phyloP scores from a whole-genome alignment of 2,329 filamentous ascomycete species.

The Pseudogymnoascus sp. region DNA sequence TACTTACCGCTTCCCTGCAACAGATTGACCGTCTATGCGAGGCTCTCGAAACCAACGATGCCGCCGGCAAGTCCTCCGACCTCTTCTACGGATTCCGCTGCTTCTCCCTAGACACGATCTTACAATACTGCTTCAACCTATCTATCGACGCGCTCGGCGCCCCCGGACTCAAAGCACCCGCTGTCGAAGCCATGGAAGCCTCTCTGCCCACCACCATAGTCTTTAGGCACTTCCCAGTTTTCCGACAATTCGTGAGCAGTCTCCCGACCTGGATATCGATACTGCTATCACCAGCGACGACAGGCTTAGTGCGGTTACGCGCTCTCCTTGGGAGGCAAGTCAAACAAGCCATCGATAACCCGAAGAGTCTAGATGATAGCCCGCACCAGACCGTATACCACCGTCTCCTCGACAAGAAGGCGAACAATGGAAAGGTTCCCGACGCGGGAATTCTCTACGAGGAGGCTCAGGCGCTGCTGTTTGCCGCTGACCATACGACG shows the following conservation, averaged over 20 bases:
- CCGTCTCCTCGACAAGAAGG: constrained; percentile 24
- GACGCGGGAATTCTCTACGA: constrained; percentile 28
- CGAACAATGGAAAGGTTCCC: constrained; percentile 21
- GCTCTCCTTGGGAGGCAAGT: constrained; percentile 20
- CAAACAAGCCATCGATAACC: constrained; percentile 19
- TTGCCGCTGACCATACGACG: constrained; percentile 36
- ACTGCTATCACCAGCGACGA: constrained; percentile 15
- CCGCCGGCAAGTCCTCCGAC: constrained; percentile 16
- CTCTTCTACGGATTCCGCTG: constrained; percentile 26
- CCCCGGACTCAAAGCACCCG: constrained; percentile 31
- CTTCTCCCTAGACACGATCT: constrained; percentile 28
- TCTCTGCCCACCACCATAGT: constrained; percentile 25
- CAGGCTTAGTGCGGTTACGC: constrained; percentile 16
- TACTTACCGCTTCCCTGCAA: background rate
- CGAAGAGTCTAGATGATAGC: constrained; percentile 19
- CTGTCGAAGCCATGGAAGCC: constrained; percentile 31
- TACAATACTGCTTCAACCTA: constrained; percentile 32
- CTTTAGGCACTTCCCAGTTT: constrained; percentile 30
- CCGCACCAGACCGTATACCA: constrained; percentile 28
- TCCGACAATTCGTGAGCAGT: constrained; percentile 13
- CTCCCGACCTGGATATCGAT: constrained; percentile 16
- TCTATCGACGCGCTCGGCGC: constrained; percentile 29
- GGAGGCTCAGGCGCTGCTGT: constrained; percentile 36
- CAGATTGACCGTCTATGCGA: constrained; percentile 24
- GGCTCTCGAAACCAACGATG: constrained; percentile 22